Evolutionary conservation across 306 rosid genomes (phyloP), one percentile per base, ranked within the genome.

Genomic region (Acacia confusa): DNA sequence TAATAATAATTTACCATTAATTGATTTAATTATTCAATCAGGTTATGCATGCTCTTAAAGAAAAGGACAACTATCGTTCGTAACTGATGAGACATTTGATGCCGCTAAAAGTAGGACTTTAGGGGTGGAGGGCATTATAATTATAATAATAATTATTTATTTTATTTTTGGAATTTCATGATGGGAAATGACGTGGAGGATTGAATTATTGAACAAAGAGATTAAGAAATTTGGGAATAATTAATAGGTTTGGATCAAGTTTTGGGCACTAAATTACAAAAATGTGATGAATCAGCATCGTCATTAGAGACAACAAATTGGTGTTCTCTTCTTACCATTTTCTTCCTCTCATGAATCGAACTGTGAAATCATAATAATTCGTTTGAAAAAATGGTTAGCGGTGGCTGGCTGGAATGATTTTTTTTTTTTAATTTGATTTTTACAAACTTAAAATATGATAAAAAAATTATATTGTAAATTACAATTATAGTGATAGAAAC

Each of bases 141-240:
- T 61, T 27, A 3, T 25, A 25, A 11, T 25, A 0, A 19, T 41
- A n/a, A n/a, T n/a, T n/a, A n/a, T n/a, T n/a, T 71, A 45, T 27
- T 3, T 22, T 24, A 11, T 28, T 16, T 20, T 73, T 73, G 47
- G 65, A 73, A 27, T 50, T 9, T 32, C 36, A 40, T 19, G 40
- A 16, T 57, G 64, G 24, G 7, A 32, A 73, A 19, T 32, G 77
- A 52, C 77, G 30, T 30, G 0, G 30, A 4, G 38, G 38, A 30
- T 41, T 52, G 77, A 73, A 73, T 73, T 30, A 52, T 73, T 73
- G 47, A 73, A 20, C 13, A 20, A 32, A 52, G 40, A 32, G 45
- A 48, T 52, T 52, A 9, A 30, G 27, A 32, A 73, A 10, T 50
- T 13, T 19, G 52, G 65, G 47, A 73, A 73, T 9, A 9, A 41